These are phyloP conservation scores for Exophiala lecanii-corni DNA, from an alignment of 2,329 filamentous ascomycete species.

Conservation along the genomic window DNA sequence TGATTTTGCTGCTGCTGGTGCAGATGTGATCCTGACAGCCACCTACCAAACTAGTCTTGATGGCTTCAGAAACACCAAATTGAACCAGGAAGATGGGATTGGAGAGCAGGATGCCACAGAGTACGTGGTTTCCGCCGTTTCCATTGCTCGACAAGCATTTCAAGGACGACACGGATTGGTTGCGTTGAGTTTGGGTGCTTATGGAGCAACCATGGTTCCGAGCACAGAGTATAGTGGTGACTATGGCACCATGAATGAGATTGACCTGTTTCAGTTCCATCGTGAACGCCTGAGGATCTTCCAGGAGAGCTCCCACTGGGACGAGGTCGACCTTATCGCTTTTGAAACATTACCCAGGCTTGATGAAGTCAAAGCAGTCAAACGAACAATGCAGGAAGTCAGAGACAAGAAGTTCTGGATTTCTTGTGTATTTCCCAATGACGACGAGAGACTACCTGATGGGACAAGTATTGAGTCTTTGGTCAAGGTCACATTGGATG, in stretches of 20 bases:
- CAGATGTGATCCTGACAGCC: slow-evolving; percentile 61
- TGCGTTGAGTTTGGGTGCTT: slow-evolving; percentile 61
- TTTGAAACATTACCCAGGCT: slow-evolving; percentile 63
- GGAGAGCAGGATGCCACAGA: slow-evolving; percentile 24
- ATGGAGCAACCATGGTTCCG: slow-evolving; percentile 63
- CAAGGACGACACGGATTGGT: slow-evolving; percentile 39
- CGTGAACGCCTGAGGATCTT: slow-evolving; percentile 51
- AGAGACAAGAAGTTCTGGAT: slow-evolving; percentile 54
- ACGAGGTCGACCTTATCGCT: slow-evolving; percentile 52
- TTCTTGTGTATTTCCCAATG: slow-evolving; percentile 57
- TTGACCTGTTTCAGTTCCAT: slow-evolving; percentile 55
- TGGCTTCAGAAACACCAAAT: slow-evolving; percentile 51
- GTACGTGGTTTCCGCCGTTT: slow-evolving; percentile 35
- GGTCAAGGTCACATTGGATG: slow-evolving; percentile 35
- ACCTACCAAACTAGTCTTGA: slow-evolving; percentile 61
- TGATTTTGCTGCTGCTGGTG: slow-evolving; percentile 53
- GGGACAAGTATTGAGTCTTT: slow-evolving; percentile 46
- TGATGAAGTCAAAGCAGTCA: slow-evolving; percentile 58
- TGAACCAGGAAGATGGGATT: slow-evolving; percentile 11
- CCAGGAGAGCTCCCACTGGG: slow-evolving; percentile 34
- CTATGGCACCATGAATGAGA: slow-evolving; percentile 47
- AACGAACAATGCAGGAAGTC: slow-evolving; percentile 38
- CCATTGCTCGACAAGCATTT: slow-evolving; percentile 34
- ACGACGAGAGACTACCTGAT: slow-evolving; percentile 53
- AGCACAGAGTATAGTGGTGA: slow-evolving; percentile 61